Percentiles rank a stretch among this genome's conserved stretches.
phyloP scores from a whole-genome alignment of 2,329 filamentous ascomycete genomes.

The Calcarisporium arbuscula region DNA sequence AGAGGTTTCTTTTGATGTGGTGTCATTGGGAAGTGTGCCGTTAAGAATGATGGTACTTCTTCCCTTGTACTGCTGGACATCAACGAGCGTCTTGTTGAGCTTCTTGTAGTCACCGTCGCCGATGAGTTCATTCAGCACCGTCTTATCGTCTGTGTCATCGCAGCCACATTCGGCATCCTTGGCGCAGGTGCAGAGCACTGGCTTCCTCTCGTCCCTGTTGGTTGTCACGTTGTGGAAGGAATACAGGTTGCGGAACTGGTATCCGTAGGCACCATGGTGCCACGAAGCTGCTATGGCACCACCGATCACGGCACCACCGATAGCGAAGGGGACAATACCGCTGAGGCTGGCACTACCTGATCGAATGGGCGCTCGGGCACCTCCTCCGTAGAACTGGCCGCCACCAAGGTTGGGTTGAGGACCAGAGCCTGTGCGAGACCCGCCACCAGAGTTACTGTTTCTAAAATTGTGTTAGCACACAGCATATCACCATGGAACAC shows the following conservation, averaged over 20 bases:
- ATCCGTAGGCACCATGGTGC: constrained; percentile 58
- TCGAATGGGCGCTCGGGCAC: constrained; percentile 53
- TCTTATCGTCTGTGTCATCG: constrained; percentile 57
- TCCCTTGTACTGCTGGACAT: constrained; percentile 38
- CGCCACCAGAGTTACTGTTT: constrained; percentile 43
- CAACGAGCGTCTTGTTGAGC: constrained; percentile 57
- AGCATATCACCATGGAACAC: no score
- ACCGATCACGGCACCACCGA: constrained; percentile 41
- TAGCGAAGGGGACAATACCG: constrained; percentile 46
- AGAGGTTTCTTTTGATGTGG: constrained; percentile 60
- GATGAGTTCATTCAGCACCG: constrained; percentile 56
- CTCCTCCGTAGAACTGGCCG: constrained; percentile 61
- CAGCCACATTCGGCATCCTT: constrained; percentile 50
- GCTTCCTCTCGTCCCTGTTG: constrained; percentile 27
- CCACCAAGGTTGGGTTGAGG: constrained; percentile 52
- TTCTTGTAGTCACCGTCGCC: constrained; percentile 55
- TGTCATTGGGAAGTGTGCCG: constrained; percentile 67
- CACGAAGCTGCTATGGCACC: no score
- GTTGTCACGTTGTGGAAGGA: constrained; percentile 44
- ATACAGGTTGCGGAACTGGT: constrained; percentile 38
- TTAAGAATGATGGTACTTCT: constrained; percentile 61
- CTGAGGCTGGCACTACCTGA: constrained; percentile 45
- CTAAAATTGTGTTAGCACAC: no score
- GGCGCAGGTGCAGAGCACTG: constrained; percentile 47
- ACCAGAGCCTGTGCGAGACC: constrained; percentile 53